phyloP scores from a whole-genome alignment of 176 grass and related monocot genomes.

The Guadua angustifolia region DNA sequence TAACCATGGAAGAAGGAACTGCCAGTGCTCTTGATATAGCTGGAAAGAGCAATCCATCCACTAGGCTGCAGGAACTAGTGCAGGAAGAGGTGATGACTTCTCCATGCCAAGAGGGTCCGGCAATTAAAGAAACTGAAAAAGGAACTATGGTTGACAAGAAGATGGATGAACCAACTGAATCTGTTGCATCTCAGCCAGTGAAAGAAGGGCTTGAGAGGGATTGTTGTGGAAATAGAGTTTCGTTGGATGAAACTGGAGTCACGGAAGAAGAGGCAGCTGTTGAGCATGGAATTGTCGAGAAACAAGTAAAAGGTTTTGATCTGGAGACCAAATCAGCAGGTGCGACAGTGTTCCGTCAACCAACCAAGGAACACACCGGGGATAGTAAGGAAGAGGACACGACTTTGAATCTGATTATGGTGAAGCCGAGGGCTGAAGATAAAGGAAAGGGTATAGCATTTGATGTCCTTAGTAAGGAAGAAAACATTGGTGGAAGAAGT shows the following conservation, averaged over 20 bases:
- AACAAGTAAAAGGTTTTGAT: slow-evolving; percentile 43
- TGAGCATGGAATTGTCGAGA: slow-evolving; percentile 42
- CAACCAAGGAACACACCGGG: slow-evolving; percentile 36
- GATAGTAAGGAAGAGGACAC: slow-evolving; percentile 47
- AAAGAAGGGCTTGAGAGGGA: slow-evolving; percentile 33
- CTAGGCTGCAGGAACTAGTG: slow-evolving; percentile 38
- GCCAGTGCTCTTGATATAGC: slow-evolving; percentile 23
- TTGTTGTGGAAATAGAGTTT: slow-evolving; percentile 17
- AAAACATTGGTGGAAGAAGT: slow-evolving; percentile 35
- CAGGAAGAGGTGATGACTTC: slow-evolving; percentile 45
- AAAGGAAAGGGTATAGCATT: slow-evolving; percentile 75
- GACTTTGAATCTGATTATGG: slow-evolving; percentile 48
- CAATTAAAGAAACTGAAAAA: slow-evolving; percentile 39
- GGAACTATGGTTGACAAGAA: slow-evolving; percentile 30
- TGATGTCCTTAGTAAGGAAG: slow-evolving; percentile 46
- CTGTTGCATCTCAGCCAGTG: slow-evolving; percentile 11
- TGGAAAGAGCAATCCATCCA: slow-evolving; percentile 42
- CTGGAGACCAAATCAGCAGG: slow-evolving; percentile 24
- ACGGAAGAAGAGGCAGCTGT: slow-evolving; percentile 36
- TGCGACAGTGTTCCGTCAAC: slow-evolving; percentile 37
- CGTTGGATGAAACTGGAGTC: slow-evolving; percentile 32
- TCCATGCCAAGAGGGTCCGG: slow-evolving; percentile 21
- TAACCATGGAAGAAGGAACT: slow-evolving; percentile 14
- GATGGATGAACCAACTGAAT: slow-evolving; percentile 24
- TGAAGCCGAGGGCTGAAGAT: slow-evolving; percentile 55